Percentiles rank a stretch among this genome's conserved stretches.
Evolutionary conservation across 2,329 filamentous ascomycete species (phyloP).

Genomic region (Bipolaris cookei): DNA sequence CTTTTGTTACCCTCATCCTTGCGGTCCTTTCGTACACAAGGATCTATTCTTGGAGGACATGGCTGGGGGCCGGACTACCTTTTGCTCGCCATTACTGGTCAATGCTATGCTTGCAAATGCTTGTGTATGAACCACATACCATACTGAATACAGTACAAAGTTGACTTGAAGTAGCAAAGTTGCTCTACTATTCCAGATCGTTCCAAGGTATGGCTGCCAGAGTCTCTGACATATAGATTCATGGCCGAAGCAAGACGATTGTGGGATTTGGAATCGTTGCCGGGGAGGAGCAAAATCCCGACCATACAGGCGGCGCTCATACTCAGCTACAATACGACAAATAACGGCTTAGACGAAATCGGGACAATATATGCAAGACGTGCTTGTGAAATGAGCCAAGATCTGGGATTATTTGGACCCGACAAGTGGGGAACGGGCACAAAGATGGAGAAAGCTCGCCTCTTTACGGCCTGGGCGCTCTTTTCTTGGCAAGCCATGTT

Average conservation of each 20-base stretch:
- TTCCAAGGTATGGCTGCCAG: conserved; percentile 17
- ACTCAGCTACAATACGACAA: not conserved
- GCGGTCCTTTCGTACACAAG: conserved; percentile 7
- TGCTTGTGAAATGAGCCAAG: not conserved
- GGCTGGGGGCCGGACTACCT: conserved; percentile 1
- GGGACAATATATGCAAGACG: not conserved
- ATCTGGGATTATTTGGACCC: not conserved
- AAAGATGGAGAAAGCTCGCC: not conserved
- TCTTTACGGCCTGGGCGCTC: not conserved
- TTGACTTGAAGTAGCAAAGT: not conserved
- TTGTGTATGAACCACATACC: not conserved
- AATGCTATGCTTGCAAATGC: conserved; percentile 14
- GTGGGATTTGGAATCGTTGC: conserved; percentile 15
- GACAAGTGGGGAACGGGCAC: not conserved
- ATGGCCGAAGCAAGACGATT: conserved; percentile 18
- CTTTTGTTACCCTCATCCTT: not conserved
- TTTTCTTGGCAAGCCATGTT: not conserved
- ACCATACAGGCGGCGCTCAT: conserved; percentile 13
- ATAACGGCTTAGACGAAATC: not conserved
- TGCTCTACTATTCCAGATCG: conserved; percentile 2
- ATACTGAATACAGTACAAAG: not conserved
- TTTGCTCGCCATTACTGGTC: conserved; percentile 16
- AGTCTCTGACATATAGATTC: conserved; percentile 16
- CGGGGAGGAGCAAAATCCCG: conserved; percentile 3
- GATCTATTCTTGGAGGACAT: conserved; percentile 18